Conservation (phyloP, 345 rosid species). For the Acer negundo region DNA sequence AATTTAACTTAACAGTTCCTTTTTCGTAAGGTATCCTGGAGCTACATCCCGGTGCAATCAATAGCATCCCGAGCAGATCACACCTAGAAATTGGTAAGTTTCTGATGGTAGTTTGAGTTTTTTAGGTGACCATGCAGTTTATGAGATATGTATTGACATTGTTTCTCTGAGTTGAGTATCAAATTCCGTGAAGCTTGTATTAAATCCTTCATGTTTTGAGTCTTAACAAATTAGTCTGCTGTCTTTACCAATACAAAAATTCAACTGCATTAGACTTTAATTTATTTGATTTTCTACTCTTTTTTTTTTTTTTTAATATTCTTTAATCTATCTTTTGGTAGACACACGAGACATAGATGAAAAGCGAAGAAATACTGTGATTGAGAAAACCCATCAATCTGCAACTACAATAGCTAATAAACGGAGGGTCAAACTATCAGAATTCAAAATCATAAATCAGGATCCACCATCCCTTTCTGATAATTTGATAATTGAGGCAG, state of each 20-base stretch:
- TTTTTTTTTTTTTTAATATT: background rate
- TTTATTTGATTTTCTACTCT: constrained; percentile 5
- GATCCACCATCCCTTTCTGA: constrained; percentile 91
- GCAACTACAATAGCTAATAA: constrained; percentile 61
- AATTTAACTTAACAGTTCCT: background rate
- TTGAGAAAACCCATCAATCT: constrained; percentile 74
- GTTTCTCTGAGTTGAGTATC: background rate
- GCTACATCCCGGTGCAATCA: constrained; percentile 94
- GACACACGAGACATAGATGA: constrained; percentile 94
- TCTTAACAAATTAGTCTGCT: background rate
- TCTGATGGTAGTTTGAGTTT: background rate
- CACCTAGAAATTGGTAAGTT: constrained; percentile 83
- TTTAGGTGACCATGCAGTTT: background rate
- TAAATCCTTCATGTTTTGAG: background rate
- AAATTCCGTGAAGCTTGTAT: background rate
- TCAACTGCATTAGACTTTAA: background rate
- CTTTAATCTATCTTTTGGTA: constrained; percentile 24
- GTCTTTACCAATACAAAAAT: background rate
- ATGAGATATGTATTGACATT: background rate
- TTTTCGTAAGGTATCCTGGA: constrained; percentile 65
- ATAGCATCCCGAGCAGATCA: constrained; percentile 96
- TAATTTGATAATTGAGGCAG: constrained; percentile 59
- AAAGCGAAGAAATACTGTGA: constrained; percentile 68
- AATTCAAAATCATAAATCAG: constrained; percentile 87
- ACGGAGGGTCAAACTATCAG: constrained; percentile 65